Percentiles rank a stretch among this genome's conserved stretches.
phyloP scores from a whole-genome alignment of 306 rosid species.

The Corylus avellana region DNA sequence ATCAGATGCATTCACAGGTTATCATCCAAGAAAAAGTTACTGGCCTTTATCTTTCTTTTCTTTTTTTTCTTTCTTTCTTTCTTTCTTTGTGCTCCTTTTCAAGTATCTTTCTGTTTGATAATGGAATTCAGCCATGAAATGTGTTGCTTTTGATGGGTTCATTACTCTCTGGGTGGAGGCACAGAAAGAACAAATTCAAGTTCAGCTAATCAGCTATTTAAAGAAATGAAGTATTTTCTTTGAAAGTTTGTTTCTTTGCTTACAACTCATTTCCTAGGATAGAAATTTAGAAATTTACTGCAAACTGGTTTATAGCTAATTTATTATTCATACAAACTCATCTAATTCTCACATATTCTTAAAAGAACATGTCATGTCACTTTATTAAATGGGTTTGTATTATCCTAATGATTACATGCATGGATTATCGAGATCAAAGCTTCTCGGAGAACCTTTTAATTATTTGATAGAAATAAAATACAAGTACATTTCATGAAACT shows the following conservation, averaged over 20 bases:
- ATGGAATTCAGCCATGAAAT: not conserved
- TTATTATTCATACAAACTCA: too few species aligned
- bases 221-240: not conserved
- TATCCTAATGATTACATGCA: not conserved
- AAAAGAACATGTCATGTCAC: too few species aligned
- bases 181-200: not conserved
- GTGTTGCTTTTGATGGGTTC: not conserved
- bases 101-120: not conserved
- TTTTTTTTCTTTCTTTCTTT: too few species aligned
- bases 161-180: not conserved
- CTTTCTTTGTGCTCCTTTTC: not conserved
- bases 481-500: too few species aligned
- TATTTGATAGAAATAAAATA: too few species aligned
- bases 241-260: not conserved
- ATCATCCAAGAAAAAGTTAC: not conserved
- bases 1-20: conserved; percentile 4
- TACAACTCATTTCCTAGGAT: too few species aligned
- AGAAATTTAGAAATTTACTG: too few species aligned
- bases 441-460: too few species aligned
- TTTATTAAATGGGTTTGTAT: too few species aligned
- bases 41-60: not conserved
- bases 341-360: too few species aligned
- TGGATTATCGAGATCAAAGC: not conserved
- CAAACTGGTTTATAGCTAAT: too few species aligned
- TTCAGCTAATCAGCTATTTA: not conserved